These are phyloP conservation scores for Xanthoconium separans DNA, from an alignment of 1,284 basidiomycete species.

Conservation along the genomic window DNA sequence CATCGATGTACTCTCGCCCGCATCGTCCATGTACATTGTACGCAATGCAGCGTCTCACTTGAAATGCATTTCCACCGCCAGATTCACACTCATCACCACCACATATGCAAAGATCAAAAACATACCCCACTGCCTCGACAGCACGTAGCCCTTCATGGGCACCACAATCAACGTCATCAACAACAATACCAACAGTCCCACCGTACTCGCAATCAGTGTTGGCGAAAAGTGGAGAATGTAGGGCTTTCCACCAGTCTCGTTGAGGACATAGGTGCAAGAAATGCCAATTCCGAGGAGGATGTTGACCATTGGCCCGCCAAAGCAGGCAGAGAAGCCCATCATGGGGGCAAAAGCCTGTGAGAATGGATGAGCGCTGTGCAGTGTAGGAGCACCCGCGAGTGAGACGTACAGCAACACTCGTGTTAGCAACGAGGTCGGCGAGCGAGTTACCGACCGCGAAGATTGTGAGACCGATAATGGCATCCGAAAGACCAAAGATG, in stretches of 20 bases:
- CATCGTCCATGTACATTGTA: too few species aligned
- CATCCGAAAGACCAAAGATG: slow-evolving; percentile 94
- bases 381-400: background rate
- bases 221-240: slow-evolving; percentile 77
- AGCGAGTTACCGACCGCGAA: slow-evolving; percentile 97
- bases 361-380: background rate
- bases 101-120: slow-evolving; percentile 76
- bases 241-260: slow-evolving; percentile 50
- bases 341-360: slow-evolving; percentile 75
- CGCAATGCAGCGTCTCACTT: slow-evolving; percentile 1
- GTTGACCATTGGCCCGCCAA: slow-evolving; percentile 96
- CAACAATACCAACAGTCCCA: slow-evolving; percentile 77
- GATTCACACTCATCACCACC: slow-evolving; percentile 69
- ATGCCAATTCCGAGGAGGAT: slow-evolving; percentile 89
- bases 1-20: too few species aligned
- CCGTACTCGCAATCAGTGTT: slow-evolving; percentile 80
- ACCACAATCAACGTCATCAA: slow-evolving; percentile 80
- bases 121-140: slow-evolving; percentile 79
- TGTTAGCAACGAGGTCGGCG: slow-evolving; percentile 95
- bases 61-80: slow-evolving; percentile 63
- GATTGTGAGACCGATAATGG: slow-evolving; percentile 94
- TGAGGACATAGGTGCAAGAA: slow-evolving; percentile 72
- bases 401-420: slow-evolving; percentile 77
- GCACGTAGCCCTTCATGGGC: slow-evolving; percentile 79
- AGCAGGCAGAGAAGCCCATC: slow-evolving; percentile 93